Evolutionary conservation across 306 rosid genomes (phyloP).

Genomic region (Rubus parviflorus): DNA sequence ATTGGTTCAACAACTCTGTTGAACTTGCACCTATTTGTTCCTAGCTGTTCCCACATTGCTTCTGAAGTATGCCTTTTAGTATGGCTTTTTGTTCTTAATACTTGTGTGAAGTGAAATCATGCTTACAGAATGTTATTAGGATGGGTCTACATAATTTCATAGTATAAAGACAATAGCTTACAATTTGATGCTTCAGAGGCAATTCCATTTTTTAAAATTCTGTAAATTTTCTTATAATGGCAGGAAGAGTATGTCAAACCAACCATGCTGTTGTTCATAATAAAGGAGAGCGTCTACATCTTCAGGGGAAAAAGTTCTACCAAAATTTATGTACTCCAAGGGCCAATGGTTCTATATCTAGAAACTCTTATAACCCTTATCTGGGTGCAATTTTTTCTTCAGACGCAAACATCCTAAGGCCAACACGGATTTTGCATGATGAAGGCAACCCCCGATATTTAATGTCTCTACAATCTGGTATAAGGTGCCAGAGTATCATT

Average conservation of each 20-base stretch:
- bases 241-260: constrained; percentile 53
- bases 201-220: not conserved
- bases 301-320: constrained; percentile 23
- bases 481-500: constrained; percentile 23
- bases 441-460: constrained; percentile 24
- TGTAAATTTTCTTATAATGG: constrained; percentile 23
- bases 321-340: constrained; percentile 26
- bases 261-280: constrained; percentile 41
- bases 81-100: not conserved
- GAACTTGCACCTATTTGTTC: not conserved
- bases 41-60: not conserved
- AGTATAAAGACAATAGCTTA: not conserved
- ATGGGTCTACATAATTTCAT: not conserved
- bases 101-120: not conserved
- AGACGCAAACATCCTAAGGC: constrained; percentile 41
- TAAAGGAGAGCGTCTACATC: constrained; percentile 32
- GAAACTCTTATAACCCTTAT: constrained; percentile 29
- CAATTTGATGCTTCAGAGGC: constrained; percentile 1
- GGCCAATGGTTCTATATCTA: constrained; percentile 31
- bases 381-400: constrained; percentile 29
- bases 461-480: constrained; percentile 32
- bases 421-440: constrained; percentile 10
- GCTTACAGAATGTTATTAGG: not conserved
- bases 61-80: not conserved
- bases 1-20: too few species aligned